phyloP scores from a whole-genome alignment of 352 stramenopile species.

The Globisporangium nunn region DNA sequence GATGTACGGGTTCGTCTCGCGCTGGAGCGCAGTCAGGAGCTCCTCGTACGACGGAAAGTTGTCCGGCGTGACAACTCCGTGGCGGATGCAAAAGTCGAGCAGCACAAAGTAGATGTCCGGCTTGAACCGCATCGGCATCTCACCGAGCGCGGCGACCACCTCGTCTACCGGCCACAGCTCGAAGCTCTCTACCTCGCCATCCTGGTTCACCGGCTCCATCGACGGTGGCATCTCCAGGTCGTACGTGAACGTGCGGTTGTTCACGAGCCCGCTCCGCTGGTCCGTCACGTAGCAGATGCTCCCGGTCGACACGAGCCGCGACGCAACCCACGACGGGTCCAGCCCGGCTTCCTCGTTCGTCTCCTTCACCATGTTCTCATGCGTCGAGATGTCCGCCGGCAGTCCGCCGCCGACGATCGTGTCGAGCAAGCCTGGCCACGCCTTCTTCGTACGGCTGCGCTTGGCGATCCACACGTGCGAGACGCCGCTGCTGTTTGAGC shows the following conservation, averaged over 20 bases:
- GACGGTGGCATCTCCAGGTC: conserved; percentile 43
- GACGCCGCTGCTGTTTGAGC: too few relatives aligned
- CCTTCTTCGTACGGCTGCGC: too few relatives aligned
- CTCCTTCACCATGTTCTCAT: conserved; percentile 75
- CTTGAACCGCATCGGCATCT: conserved; percentile 52
- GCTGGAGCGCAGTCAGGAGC: conserved; percentile 25
- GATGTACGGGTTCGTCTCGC: conserved; percentile 19
- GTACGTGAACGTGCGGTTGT: conserved; percentile 67
- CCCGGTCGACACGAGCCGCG: conserved; percentile 27
- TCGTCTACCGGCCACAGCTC: conserved; percentile 38
- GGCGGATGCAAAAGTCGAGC: conserved; percentile 58
- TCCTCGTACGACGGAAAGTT: conserved; percentile 42
- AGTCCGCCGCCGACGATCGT: conserved; percentile 60
- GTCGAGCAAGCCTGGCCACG: conserved; percentile 17
- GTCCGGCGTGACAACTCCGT: conserved; percentile 50
- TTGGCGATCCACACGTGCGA: too few relatives aligned
- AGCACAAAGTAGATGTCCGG: conserved; percentile 60
- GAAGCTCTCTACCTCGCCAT: conserved; percentile 59
- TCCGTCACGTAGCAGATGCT: conserved; percentile 58
- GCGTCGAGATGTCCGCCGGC: conserved; percentile 32
- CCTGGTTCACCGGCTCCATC: conserved; percentile 35
- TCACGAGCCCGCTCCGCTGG: conserved; percentile 40
- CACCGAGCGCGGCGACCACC: conserved; percentile 27
- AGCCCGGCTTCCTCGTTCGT: conserved; percentile 57
- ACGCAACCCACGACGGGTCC: conserved; percentile 21